Evolutionary conservation across 495 filamentous ascomycete genomes (phyloP).

Genomic region (Penicillium taxi): DNA sequence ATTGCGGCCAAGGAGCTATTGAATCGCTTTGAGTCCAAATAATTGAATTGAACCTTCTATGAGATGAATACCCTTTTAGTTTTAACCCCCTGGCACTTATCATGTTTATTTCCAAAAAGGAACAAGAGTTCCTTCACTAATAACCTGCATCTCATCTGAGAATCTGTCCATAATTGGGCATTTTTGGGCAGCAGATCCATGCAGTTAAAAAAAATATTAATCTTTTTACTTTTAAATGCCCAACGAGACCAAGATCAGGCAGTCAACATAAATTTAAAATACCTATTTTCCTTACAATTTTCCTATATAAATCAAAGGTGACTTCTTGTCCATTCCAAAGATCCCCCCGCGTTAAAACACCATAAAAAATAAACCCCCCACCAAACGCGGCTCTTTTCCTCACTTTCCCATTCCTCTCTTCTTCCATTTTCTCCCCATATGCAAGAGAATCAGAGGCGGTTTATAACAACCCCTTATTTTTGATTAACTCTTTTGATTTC

Average conservation of each 20-base stretch:
- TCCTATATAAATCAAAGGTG: too few species aligned
- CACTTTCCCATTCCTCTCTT: too few species aligned
- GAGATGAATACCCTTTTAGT: constrained; percentile 1
- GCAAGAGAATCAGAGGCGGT: constrained; percentile 10
- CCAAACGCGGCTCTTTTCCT: background rate
- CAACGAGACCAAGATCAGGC: too few species aligned
- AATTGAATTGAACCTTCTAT: constrained; percentile 5
- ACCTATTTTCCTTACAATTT: too few species aligned
- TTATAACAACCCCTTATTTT: too few species aligned
- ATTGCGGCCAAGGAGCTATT: constrained; percentile 70
- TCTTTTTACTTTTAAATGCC: too few species aligned
- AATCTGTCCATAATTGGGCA: constrained; percentile 13
- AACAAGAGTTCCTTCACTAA: background rate
- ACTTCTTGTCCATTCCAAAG: too few species aligned
- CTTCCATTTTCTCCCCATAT: constrained; percentile 1
- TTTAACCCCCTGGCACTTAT: background rate
- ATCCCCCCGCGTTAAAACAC: too few species aligned
- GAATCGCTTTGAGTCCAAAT: constrained; percentile 25
- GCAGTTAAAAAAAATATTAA: too few species aligned
- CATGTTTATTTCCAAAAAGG: background rate
- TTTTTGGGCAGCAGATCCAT: constrained; percentile 15
- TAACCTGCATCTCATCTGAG: constrained; percentile 1
- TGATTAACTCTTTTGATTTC: background rate
- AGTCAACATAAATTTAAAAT: too few species aligned
- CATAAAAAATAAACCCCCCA: background rate